These are phyloP conservation scores for Herpetomonas muscarum DNA, from an alignment of 208 protist species.

Conservation along the genomic window DNA sequence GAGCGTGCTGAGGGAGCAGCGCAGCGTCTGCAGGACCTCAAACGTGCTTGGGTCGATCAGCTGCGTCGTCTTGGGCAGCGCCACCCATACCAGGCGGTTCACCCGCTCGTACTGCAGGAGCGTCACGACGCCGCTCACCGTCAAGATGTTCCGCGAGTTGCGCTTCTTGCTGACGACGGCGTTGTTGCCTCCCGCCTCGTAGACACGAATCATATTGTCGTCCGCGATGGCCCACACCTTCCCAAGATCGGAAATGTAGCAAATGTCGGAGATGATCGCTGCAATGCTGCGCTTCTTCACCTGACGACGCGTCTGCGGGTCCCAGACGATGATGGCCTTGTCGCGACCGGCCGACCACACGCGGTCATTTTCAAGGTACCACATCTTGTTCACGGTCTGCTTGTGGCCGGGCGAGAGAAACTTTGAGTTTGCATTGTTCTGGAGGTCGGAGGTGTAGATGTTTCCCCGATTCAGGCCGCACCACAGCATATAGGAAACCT, in stretches of 20 bases:
- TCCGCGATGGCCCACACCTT: constrained; percentile 79
- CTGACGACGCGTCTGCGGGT: constrained; percentile 69
- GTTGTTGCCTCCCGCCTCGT: constrained; percentile 71
- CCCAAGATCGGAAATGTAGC: constrained; percentile 45
- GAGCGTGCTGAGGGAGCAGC: constrained; percentile 49
- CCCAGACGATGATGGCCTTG: constrained; percentile 82
- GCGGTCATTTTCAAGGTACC: constrained; percentile 63
- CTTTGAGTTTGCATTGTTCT: constrained; percentile 33
- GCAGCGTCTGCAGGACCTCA: constrained; percentile 34
- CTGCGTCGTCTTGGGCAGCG: constrained; percentile 38
- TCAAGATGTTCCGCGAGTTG: constrained; percentile 61
- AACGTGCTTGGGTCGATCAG: constrained; percentile 63
- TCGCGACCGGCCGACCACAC: constrained; percentile 85
- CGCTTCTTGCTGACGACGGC: constrained; percentile 31
- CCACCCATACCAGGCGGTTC: constrained; percentile 64
- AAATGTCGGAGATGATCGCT: constrained; percentile 64
- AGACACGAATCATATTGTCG: constrained; percentile 78
- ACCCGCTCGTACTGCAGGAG: constrained; percentile 65
- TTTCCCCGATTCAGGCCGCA: constrained; percentile 70
- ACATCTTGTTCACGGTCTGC: constrained; percentile 68
- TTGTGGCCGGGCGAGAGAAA: constrained; percentile 63
- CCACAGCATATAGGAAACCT: constrained; percentile 54
- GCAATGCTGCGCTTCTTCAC: constrained; percentile 83
- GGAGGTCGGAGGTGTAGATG: constrained; percentile 71
- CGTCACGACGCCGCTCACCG: constrained; percentile 61